Conservation (phyloP, 2,329 filamentous ascomycete species). For the Fusarium nisikadoi region DNA sequence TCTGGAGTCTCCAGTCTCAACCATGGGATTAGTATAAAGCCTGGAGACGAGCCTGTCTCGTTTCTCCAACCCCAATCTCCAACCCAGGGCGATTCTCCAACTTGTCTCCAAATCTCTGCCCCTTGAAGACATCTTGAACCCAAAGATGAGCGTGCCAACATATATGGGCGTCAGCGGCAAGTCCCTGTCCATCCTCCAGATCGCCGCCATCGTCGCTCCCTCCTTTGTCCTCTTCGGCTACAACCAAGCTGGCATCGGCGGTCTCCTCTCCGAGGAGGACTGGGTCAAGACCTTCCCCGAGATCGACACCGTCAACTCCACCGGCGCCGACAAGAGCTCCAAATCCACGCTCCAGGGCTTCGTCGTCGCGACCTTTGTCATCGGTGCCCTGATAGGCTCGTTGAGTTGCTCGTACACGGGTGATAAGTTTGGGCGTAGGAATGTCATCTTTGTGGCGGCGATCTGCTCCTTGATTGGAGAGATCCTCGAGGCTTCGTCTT, state of each 20-base stretch:
- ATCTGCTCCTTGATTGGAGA: conserved; percentile 63
- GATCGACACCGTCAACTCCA: conserved; percentile 63
- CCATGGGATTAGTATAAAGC: background rate
- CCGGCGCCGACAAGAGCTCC: conserved; percentile 46
- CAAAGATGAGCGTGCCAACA: conserved; percentile 28
- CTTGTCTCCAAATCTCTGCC: background rate
- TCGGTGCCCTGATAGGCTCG: conserved; percentile 67
- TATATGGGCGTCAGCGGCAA: conserved; percentile 52
- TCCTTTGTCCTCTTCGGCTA: conserved; percentile 61
- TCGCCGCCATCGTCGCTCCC: conserved; percentile 56
- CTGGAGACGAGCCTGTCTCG: background rate
- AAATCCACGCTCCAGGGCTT: conserved; percentile 59
- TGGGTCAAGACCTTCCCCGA: conserved; percentile 64
- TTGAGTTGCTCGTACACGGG: conserved; percentile 56
- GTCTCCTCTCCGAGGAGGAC: conserved; percentile 71
- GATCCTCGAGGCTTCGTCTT: conserved; percentile 64
- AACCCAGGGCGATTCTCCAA: background rate
- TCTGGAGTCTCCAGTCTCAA: background rate
- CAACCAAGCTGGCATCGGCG: conserved; percentile 77
- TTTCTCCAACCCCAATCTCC: background rate
- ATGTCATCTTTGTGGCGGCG: conserved; percentile 65
- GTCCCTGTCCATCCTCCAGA: conserved; percentile 51
- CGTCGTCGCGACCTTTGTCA: conserved; percentile 63
- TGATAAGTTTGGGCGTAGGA: conserved; percentile 67
- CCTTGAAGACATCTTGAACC: background rate